Base-by-base conservation (phyloP, 2,329 filamentous ascomycete species). In the Aspergillus pseudoterreus region DNA sequence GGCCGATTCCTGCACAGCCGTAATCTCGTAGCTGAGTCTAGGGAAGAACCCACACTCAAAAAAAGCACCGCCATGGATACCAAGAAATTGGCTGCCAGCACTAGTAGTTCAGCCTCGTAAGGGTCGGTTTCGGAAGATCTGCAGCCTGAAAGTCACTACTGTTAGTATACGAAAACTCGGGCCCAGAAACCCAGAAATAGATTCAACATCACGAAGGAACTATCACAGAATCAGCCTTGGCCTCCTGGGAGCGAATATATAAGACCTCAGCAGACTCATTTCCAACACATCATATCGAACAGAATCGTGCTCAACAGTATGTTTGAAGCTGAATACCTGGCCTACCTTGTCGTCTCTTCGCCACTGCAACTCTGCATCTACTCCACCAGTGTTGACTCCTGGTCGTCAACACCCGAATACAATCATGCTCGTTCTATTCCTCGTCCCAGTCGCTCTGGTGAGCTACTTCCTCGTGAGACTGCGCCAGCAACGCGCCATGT, bases 361-460 rank as follows among this genome's bases (percentile, higher is more conserved):
- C 55, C 55, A 24, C 53, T 51, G 17, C 53, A 57, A 50, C 38
- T 57, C 36, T 57, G 55, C 53, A 56, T 56, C 47, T 51, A 51
- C 53, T 56, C 46, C 45, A 45, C 43, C 19, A 48, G 44, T 42
- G 53, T 52, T 48, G 49, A 53, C 43, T 43, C 46, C 19, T 39
- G 15, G 36, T 49, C 46, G 30, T 51, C 6, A 5, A 47, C 47
- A 12, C 14, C 44, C 27, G 46, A 48, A 48, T 50, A 38, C 22
- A 27, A 47, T 30, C 10, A 53, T 57, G 53, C 51, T 54, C 41
- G 44, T 45, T 51, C 54, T 47, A 50, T 11, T 53, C 39, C 35
- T 54, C 43, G 36, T 47, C 17, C 35, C 43, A 42, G 22, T 42
- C 47, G 36, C 43, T 50, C 55, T 53, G 9, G 14, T 21, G 43